These are phyloP conservation scores for Gastrodia elata DNA, from an alignment of 106 monocot species.

Conservation along the genomic window DNA sequence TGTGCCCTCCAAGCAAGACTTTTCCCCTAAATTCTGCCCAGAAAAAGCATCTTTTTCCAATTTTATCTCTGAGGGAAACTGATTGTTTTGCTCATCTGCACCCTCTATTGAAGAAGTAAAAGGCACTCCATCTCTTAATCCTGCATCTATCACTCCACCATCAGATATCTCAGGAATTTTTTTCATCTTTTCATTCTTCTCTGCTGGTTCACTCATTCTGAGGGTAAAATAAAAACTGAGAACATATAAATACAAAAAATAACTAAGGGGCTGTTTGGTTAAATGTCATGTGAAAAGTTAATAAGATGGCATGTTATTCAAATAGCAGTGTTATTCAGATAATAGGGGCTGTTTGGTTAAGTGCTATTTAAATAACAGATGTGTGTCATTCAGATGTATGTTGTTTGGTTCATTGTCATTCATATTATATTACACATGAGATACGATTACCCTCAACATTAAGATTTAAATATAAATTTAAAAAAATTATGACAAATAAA, in stretches of 20 bases:
- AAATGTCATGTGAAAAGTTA: too few species aligned
- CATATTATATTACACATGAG: too few species aligned
- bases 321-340: too few species aligned
- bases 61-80: neutral
- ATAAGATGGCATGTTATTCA: too few species aligned
- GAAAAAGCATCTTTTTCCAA: neutral
- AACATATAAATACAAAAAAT: neutral
- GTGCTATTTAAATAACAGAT: too few species aligned
- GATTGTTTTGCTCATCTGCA: neutral
- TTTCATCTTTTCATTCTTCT: neutral
- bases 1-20: neutral
- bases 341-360: too few species aligned
- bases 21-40: neutral
- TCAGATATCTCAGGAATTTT: neutral
- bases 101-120: neutral
- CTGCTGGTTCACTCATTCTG: conserved; percentile 1
- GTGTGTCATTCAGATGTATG: too few species aligned
- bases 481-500: too few species aligned
- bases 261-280: too few species aligned
- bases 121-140: neutral
- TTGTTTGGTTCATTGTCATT: too few species aligned
- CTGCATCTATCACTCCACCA: neutral
- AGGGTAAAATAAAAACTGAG: neutral
- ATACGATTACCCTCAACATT: too few species aligned
- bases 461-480: too few species aligned